Base-by-base conservation (phyloP, 352 stramenopile species). In the Phytophthora melonis region DNA sequence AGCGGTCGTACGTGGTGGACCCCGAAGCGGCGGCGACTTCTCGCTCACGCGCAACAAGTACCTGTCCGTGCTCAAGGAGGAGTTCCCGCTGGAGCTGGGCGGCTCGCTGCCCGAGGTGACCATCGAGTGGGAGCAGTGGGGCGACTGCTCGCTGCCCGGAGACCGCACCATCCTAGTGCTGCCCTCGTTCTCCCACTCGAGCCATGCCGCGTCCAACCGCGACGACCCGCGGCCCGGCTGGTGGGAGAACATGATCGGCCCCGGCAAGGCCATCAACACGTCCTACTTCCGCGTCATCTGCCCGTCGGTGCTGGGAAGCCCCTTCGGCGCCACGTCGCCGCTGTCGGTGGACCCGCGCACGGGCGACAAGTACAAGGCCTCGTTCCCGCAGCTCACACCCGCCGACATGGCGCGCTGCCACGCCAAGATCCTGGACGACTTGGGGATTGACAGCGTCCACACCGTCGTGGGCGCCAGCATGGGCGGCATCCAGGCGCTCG, bases 241-340 rank as follows among this genome's bases (percentile, higher is more conserved):
- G 41, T 49, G 41, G 41, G 41, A 49, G 41, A 49, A 49, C 41
- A 49, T 49, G 41, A 49, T 49, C 41, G 41, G 41, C 41, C 41
- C 41, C 41, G 41, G 41, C 41, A 49, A 49, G 41, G 41, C 41
- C 41, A 49, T 49, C 41, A 49, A 49, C 41, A 49, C 41, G 5
- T 49, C 41, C 41, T 49, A 49, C 41, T 49, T 49, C 41, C 41
- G 41, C 41, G 41, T 49, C 41, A 49, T 49, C 14, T 49, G 41
- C 13, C 41, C 41, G 41, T 49, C 41, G 14, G 41, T 49, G 41
- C 41, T 49, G 41, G 41, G 41, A 14, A 49, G 41, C 41, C 41
- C 41, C 16, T 49, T 49, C 41, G 41, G 41, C 41, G 41, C 41
- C 13, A 49, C 41, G 41, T 49, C 41, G 41, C 41, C 41, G 41